Evolutionary conservation across 1,139 yeast genomes (phyloP).

Genomic region (Protomyces inouyei): DNA sequence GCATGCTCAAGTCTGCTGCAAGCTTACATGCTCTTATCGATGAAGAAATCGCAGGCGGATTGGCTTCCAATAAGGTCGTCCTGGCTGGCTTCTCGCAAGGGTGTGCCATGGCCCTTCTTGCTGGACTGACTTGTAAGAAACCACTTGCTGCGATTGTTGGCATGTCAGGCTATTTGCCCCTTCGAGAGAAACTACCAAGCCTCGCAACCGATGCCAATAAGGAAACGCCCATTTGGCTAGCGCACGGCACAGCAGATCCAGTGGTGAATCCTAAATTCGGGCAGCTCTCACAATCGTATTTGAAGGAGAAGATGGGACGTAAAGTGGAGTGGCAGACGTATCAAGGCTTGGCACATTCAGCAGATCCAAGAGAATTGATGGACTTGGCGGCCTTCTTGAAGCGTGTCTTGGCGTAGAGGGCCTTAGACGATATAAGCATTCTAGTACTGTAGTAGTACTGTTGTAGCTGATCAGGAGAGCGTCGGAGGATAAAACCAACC

Average conservation of each 20-base stretch:
- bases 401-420: constrained; percentile 28
- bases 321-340: constrained; percentile 55
- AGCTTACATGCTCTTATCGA: constrained; percentile 52
- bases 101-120: constrained; percentile 25
- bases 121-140: constrained; percentile 47
- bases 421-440: neutral
- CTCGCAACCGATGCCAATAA: constrained; percentile 29
- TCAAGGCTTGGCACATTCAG: constrained; percentile 61
- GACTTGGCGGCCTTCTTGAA: constrained; percentile 56
- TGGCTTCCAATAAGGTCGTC: constrained; percentile 59
- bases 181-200: constrained; percentile 44
- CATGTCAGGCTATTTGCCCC: constrained; percentile 73
- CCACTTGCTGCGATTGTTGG: constrained; percentile 76
- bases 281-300: constrained; percentile 41
- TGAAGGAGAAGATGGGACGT: constrained; percentile 49
- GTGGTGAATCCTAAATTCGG: constrained; percentile 54
- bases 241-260: constrained; percentile 79
- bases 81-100: constrained; percentile 7
- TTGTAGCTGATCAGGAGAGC: no score
- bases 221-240: constrained; percentile 73
- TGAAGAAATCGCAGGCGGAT: constrained; percentile 60
- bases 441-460: no score
- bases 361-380: constrained; percentile 59
- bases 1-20: constrained; percentile 57
- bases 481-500: no score